Conservation (phyloP, 139 green algal species). For the Astrephomene gubernaculifera region DNA sequence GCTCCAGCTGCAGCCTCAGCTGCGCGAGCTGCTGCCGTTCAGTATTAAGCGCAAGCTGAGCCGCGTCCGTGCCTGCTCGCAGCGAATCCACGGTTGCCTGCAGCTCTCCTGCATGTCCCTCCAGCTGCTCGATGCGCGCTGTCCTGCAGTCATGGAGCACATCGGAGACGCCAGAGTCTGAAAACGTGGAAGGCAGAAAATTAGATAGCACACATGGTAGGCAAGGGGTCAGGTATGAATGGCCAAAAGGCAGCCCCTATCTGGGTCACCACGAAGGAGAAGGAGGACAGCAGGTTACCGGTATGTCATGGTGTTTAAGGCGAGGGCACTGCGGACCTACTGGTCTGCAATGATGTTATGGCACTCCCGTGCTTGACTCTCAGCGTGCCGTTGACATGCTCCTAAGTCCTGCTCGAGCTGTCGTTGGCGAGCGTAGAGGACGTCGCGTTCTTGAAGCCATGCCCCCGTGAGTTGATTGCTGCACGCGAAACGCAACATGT, state of each 20-base stretch:
- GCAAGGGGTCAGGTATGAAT: background rate
- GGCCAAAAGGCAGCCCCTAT: background rate
- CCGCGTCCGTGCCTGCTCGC: background rate
- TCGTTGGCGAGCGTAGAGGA: slow-evolving; percentile 10
- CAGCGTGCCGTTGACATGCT: background rate
- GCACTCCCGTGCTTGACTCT: background rate
- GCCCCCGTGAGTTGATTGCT: slow-evolving; percentile 25
- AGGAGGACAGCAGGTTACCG: too few relatives aligned
- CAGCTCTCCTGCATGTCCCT: background rate
- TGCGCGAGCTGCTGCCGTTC: background rate
- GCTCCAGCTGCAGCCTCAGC: background rate
- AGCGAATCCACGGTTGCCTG: background rate
- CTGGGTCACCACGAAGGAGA: background rate
- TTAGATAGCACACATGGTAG: background rate
- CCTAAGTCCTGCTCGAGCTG: slow-evolving; percentile 11
- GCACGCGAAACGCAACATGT: background rate
- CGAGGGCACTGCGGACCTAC: background rate
- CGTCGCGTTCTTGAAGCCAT: slow-evolving; percentile 27
- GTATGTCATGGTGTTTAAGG: background rate
- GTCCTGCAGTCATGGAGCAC: background rate
- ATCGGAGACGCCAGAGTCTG: too few relatives aligned
- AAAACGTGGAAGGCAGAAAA: background rate
- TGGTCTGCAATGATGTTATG: background rate
- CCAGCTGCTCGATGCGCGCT: background rate
- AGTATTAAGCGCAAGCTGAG: background rate